Conservation (phyloP, 805 yeast species). For the Kluyveromyces aestuarii region DNA sequence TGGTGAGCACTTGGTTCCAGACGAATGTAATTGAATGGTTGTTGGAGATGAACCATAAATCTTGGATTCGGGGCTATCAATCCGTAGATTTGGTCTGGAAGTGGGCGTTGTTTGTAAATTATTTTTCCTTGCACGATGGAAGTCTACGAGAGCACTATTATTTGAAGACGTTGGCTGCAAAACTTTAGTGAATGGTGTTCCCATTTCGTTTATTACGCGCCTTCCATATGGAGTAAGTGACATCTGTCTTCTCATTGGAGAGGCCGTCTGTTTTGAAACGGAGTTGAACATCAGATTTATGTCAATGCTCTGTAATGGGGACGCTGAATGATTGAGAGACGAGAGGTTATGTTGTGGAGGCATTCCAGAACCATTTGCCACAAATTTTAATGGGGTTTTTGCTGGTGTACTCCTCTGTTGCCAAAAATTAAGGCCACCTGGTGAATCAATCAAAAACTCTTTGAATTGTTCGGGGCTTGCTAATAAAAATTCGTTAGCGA, state of each 20-base stretch:
- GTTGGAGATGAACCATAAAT: slow-evolving; percentile 29
- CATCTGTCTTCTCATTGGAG: slow-evolving; percentile 24
- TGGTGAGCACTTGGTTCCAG: slow-evolving; percentile 24
- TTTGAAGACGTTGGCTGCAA: slow-evolving; percentile 13
- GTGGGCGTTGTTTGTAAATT: slow-evolving; percentile 3
- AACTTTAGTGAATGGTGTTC: slow-evolving; percentile 23
- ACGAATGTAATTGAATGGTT: slow-evolving; percentile 27
- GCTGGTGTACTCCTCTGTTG: slow-evolving; percentile 25
- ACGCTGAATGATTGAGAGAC: slow-evolving; percentile 1
- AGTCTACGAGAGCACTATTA: slow-evolving; percentile 27
- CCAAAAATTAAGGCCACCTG: slow-evolving; percentile 24
- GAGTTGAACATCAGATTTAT: slow-evolving; percentile 27
- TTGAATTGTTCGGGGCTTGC: slow-evolving; percentile 29
- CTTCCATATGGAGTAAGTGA: slow-evolving; percentile 29
- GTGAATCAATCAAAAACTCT: slow-evolving; percentile 27
- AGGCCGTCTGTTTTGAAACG: slow-evolving; percentile 13
- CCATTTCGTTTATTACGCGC: slow-evolving; percentile 22
- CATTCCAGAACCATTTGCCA: slow-evolving; percentile 8
- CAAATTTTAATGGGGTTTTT: slow-evolving; percentile 27
- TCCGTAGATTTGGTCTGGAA: slow-evolving; percentile 1
- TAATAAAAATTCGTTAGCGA: slow-evolving; percentile 24
- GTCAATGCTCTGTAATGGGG: slow-evolving; percentile 27
- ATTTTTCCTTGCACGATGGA: slow-evolving; percentile 26
- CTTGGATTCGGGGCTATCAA: slow-evolving; percentile 8
- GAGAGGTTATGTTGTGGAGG: neutral